These are phyloP conservation scores for Anisogramma anomala DNA, from an alignment of 2,329 filamentous ascomycete genomes.

Conservation along the genomic window DNA sequence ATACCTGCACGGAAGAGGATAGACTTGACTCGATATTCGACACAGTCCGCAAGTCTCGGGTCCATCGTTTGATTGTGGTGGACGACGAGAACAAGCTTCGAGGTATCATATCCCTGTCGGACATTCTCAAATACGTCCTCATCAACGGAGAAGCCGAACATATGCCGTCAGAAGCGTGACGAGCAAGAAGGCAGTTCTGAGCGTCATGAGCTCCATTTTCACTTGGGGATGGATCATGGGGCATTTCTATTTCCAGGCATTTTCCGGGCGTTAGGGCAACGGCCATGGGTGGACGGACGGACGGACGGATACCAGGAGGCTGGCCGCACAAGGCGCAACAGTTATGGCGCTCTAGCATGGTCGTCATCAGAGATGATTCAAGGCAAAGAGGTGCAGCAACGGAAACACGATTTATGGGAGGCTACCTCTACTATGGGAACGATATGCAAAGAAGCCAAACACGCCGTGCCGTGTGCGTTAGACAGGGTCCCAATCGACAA, in stretches of 20 bases:
- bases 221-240: slow-evolving; percentile 3
- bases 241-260: slow-evolving; percentile 14
- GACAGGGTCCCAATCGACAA: slow-evolving; percentile 5
- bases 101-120: slow-evolving; percentile 85
- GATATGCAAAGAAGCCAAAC: slow-evolving; percentile 3
- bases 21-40: slow-evolving; percentile 93
- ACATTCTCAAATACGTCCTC: slow-evolving; percentile 91
- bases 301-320: slow-evolving; percentile 8
- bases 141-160: slow-evolving; percentile 61
- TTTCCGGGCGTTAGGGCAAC: slow-evolving; percentile 13
- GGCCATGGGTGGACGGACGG: slow-evolving; percentile 1
- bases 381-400: neutral
- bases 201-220: slow-evolving; percentile 1
- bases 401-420: neutral
- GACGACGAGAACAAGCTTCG: slow-evolving; percentile 79
- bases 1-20: slow-evolving; percentile 87
- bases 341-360: neutral
- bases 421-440: slow-evolving; percentile 6
- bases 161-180: slow-evolving; percentile 13
- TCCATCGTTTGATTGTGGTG: slow-evolving; percentile 85
- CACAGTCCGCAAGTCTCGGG: slow-evolving; percentile 86
- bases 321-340: slow-evolving; percentile 12
- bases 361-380: slow-evolving; percentile 6
- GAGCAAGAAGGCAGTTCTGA: slow-evolving; percentile 4
- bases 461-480: slow-evolving; percentile 1